Conservation (phyloP, 768 basidiomycete species). For the Lactarius pseudohatsudake region DNA sequence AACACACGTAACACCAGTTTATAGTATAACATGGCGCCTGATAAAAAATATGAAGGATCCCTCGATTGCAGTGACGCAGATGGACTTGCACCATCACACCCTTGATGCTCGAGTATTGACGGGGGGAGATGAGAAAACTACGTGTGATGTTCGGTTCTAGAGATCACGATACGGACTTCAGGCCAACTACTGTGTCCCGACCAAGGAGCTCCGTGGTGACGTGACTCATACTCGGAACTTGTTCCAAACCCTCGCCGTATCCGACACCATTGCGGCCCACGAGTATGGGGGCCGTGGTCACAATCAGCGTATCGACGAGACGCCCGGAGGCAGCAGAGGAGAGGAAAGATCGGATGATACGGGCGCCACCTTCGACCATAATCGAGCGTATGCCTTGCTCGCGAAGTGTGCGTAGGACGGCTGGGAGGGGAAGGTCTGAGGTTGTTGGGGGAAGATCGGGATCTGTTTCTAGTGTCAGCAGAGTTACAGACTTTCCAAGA, state of each 20-base stretch:
- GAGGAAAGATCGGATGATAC: slow-evolving; percentile 76
- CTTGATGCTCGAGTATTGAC: background rate
- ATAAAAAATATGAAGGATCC: background rate
- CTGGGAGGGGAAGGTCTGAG: slow-evolving; percentile 46
- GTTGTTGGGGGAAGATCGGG: slow-evolving; percentile 20
- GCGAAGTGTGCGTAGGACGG: slow-evolving; percentile 53
- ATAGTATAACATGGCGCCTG: background rate
- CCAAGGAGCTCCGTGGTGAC: slow-evolving; percentile 34
- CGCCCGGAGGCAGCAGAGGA: slow-evolving; percentile 27
- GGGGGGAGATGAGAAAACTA: background rate
- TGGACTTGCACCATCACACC: background rate
- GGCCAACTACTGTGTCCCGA: slow-evolving; percentile 34
- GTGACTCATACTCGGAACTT: slow-evolving; percentile 32
- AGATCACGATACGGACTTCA: slow-evolving; percentile 27
- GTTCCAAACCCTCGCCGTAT: slow-evolving; percentile 42
- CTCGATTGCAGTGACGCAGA: background rate
- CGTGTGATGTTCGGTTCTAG: background rate
- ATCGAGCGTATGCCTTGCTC: slow-evolving; percentile 62
- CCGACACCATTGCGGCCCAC: slow-evolving; percentile 73
- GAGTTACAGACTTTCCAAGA: background rate
- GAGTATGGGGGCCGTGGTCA: slow-evolving; percentile 85
- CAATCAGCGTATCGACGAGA: slow-evolving; percentile 67
- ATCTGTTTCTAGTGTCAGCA: slow-evolving; percentile 15
- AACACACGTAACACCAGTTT: background rate
- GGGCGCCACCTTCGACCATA: slow-evolving; percentile 96